phyloP scores from a whole-genome alignment of 805 yeast genomes.

The Suhomyces emberorum region DNA sequence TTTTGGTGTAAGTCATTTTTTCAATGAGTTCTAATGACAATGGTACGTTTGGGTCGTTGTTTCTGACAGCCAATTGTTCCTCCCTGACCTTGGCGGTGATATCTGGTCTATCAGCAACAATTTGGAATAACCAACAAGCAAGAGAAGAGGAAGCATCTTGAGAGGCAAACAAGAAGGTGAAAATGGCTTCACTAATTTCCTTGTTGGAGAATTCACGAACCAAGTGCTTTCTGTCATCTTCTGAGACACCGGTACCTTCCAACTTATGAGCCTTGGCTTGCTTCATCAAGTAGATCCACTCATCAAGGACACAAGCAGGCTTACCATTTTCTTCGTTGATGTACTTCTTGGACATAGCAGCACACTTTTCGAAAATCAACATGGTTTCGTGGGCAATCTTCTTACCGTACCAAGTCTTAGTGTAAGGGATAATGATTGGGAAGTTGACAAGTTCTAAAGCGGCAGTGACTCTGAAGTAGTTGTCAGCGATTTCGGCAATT shows the following conservation, averaged over 20 bases:
- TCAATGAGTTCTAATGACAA: conserved; percentile 74
- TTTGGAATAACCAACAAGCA: conserved; percentile 97
- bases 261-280: conserved; percentile 57
- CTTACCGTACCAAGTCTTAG: conserved; percentile 98
- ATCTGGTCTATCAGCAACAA: conserved; percentile 93
- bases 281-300: conserved; percentile 86
- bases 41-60: conserved; percentile 62
- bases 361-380: conserved; percentile 87
- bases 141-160: conserved; percentile 97
- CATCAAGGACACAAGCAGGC: conserved; percentile 90
- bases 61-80: conserved; percentile 84
- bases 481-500: conserved; percentile 83
- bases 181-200: conserved; percentile 94
- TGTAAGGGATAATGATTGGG: conserved; percentile 93
- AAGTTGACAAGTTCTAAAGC: conserved; percentile 96
- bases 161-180: conserved; percentile 94
- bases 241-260: conserved; percentile 47
- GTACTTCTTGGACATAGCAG: conserved; percentile 79
- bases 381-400: conserved; percentile 90
- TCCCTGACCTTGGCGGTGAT: conserved; percentile 81
- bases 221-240: conserved; percentile 52
- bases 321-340: conserved; percentile 68
- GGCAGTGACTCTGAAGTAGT: conserved; percentile 87
- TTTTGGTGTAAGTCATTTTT: conserved; percentile 80
- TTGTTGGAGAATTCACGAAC: conserved; percentile 82